Percentiles rank a stretch among this genome's conserved stretches.
Evolutionary conservation across 306 rosid genomes (phyloP).

Genomic region (Boehmeria nivea): DNA sequence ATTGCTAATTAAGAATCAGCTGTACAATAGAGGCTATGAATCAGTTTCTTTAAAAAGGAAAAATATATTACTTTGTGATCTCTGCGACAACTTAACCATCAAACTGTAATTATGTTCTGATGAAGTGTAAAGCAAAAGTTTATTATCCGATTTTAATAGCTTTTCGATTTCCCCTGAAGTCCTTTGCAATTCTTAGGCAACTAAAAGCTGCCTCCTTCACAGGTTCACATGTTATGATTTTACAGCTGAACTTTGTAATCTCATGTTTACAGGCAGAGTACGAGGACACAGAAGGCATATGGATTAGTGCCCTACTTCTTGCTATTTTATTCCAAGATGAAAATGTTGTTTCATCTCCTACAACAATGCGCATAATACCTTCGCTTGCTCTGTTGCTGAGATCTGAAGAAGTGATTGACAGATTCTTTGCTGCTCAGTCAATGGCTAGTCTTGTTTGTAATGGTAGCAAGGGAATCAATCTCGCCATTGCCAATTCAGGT

Average conservation of each 20-base stretch:
- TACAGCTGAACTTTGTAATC: background rate
- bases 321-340: slow-evolving; percentile 83
- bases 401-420: slow-evolving; percentile 80
- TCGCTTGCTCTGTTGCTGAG: slow-evolving; percentile 67
- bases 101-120: no score
- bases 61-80: no score
- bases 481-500: slow-evolving; percentile 89
- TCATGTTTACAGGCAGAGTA: slow-evolving; percentile 62
- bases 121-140: no score
- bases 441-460: slow-evolving; percentile 85
- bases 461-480: slow-evolving; percentile 70
- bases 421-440: slow-evolving; percentile 92
- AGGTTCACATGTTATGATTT: no score
- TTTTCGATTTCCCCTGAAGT: no score
- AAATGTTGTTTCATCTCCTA: slow-evolving; percentile 48
- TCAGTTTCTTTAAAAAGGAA: no score
- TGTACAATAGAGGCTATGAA: no score
- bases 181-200: no score
- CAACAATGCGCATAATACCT: slow-evolving; percentile 68
- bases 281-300: slow-evolving; percentile 83
- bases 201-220: no score
- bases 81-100: no score
- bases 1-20: no score
- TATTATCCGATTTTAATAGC: no score
- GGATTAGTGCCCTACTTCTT: slow-evolving; percentile 82